These are phyloP conservation scores for Hibiscus syriacus DNA, from an alignment of 345 rosid genomes.

Conservation along the genomic window DNA sequence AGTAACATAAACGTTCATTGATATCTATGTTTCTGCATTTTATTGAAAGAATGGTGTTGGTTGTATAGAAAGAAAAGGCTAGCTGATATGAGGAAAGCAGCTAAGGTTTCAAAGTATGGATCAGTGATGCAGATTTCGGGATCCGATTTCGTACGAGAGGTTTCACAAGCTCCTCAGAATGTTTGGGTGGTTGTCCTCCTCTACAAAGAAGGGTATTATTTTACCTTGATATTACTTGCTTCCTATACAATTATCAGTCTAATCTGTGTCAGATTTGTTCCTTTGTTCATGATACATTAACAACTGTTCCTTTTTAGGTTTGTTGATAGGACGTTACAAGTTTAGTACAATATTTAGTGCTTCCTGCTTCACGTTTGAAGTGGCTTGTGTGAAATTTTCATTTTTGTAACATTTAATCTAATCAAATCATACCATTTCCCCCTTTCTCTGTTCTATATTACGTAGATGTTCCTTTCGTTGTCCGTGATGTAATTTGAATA, in stretches of 20 bases:
- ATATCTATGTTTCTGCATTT: too few species aligned
- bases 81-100: too few species aligned
- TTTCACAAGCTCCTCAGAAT: too few species aligned
- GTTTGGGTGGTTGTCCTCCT: too few species aligned
- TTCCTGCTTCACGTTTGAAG: background rate
- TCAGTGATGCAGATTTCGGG: too few species aligned
- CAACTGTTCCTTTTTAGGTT: background rate
- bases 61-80: too few species aligned
- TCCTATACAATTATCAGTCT: background rate
- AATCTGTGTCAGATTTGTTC: background rate
- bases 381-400: background rate
- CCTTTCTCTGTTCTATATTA: background rate
- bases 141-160: too few species aligned
- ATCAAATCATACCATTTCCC: background rate
- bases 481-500: background rate
- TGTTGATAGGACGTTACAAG: background rate
- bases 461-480: background rate
- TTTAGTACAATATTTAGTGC: background rate
- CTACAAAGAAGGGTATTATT: too few species aligned
- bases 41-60: too few species aligned
- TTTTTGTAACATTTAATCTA: background rate
- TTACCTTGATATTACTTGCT: background rate
- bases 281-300: background rate
- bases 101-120: too few species aligned
- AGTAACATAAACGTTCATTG: too few species aligned